Conservation (phyloP, 768 basidiomycete species). For the Mycena indigotica region DNA sequence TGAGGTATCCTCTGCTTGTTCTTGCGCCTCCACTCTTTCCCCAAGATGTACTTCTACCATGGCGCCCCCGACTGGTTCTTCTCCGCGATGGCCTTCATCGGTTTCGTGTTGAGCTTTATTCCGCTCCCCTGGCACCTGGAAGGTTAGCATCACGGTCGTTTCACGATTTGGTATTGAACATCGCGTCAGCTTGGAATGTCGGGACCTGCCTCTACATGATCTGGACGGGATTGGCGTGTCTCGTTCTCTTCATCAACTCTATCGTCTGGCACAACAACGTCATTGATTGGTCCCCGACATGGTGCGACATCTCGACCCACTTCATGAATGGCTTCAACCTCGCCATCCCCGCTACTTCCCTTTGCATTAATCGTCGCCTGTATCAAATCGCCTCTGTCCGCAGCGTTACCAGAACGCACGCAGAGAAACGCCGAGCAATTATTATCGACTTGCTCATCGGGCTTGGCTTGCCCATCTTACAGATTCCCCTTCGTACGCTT, state of each 20-base stretch:
- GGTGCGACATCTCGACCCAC: conserved; percentile 34
- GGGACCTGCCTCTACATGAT: conserved; percentile 56
- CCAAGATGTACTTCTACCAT: neutral
- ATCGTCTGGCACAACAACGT: conserved; percentile 51
- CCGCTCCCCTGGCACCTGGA: conserved; percentile 1
- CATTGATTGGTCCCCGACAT: conserved; percentile 34
- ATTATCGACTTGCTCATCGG: conserved; percentile 1
- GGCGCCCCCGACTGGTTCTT: conserved; percentile 2
- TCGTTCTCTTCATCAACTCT: conserved; percentile 48
- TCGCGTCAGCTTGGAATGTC: conserved; percentile 43
- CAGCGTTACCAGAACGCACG: neutral
- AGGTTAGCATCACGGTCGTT: neutral
- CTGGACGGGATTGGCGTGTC: conserved; percentile 46
- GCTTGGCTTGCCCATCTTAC: conserved; percentile 1
- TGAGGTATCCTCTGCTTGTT: neutral
- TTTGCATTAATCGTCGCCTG: conserved; percentile 12
- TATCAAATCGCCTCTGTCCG: conserved; percentile 9
- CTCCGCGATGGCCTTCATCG: neutral
- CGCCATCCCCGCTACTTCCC: conserved; percentile 4
- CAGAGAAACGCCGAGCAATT: conserved; percentile 1
- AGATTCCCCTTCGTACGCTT: conserved; percentile 8
- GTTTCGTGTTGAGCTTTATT: neutral
- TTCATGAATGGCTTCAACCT: conserved; percentile 3
- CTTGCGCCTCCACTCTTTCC: neutral
- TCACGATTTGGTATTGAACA: neutral